These are phyloP conservation scores for Trypanosoma vivax DNA, from an alignment of 208 protist genomes.

Conservation along the genomic window DNA sequence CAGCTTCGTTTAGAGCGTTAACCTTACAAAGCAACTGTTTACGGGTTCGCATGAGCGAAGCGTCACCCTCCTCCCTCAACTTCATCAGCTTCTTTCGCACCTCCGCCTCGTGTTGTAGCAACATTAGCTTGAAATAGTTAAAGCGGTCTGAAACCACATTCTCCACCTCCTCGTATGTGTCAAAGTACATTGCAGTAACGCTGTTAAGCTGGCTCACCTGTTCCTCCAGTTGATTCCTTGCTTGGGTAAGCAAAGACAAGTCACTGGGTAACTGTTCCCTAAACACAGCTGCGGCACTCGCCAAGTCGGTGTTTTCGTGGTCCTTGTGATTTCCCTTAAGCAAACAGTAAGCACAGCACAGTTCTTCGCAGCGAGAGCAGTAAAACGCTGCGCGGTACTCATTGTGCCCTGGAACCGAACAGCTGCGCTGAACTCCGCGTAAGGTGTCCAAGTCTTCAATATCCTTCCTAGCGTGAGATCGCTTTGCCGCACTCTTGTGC, in stretches of 20 bases:
- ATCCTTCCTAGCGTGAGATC: slow-evolving; percentile 34
- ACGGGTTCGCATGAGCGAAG: slow-evolving; percentile 31
- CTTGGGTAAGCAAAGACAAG: slow-evolving; percentile 32
- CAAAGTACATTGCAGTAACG: slow-evolving; percentile 42
- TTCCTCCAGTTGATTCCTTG: slow-evolving; percentile 37
- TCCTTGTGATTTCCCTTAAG: slow-evolving; percentile 65
- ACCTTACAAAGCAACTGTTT: slow-evolving; percentile 40
- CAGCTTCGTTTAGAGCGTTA: slow-evolving; percentile 46
- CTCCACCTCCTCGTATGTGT: slow-evolving; percentile 66
- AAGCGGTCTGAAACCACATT: slow-evolving; percentile 68
- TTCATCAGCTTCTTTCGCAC: slow-evolving; percentile 39
- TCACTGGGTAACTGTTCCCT: slow-evolving; percentile 56
- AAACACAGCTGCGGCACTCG: slow-evolving; percentile 43
- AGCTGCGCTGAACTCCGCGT: slow-evolving; percentile 38
- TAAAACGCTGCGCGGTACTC: slow-evolving; percentile 82
- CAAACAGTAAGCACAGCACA: slow-evolving; percentile 87
- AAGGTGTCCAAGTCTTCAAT: slow-evolving; percentile 27
- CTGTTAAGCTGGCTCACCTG: slow-evolving; percentile 66
- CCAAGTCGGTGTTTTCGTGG: slow-evolving; percentile 40
- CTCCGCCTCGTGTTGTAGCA: slow-evolving; percentile 67
- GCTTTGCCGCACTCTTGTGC: slow-evolving; percentile 71
- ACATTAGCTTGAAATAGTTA: slow-evolving; percentile 50
- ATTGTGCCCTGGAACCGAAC: slow-evolving; percentile 49
- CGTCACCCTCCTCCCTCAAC: slow-evolving; percentile 59
- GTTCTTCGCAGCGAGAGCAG: slow-evolving; percentile 53